phyloP scores from a whole-genome alignment of 2,329 filamentous ascomycete species.

The Verticillium tricorpus region DNA sequence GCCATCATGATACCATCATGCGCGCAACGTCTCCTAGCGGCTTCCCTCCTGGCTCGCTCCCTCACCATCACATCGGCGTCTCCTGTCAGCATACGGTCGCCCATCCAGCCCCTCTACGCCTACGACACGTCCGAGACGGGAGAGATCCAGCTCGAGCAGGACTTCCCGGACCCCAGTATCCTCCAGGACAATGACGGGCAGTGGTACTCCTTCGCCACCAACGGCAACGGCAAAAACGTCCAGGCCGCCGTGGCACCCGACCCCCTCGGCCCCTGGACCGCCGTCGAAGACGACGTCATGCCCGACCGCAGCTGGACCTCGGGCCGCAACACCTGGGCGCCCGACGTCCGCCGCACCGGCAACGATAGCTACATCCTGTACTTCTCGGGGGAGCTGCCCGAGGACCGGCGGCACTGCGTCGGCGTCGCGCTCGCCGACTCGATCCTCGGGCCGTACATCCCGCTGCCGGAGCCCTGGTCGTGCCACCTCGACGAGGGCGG shows the following conservation, averaged over 20 bases:
- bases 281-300: conserved; percentile 49
- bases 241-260: conserved; percentile 48
- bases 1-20: conserved; percentile 4
- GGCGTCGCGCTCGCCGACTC: conserved; percentile 44
- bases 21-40: conserved; percentile 2
- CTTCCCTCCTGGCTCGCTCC: conserved; percentile 2
- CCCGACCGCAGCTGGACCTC: conserved; percentile 50
- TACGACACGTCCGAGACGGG: conserved; percentile 4
- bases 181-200: conserved; percentile 39
- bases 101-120: conserved; percentile 7
- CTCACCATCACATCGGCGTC: conserved; percentile 1
- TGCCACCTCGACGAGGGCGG: conserved; percentile 52
- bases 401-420: conserved; percentile 48
- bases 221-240: conserved; percentile 43
- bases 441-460: conserved; percentile 47
- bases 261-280: conserved; percentile 41
- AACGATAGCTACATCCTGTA: conserved; percentile 56
- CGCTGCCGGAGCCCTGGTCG: conserved; percentile 41
- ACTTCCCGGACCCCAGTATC: conserved; percentile 54
- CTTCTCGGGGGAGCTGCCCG: conserved; percentile 45
- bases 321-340: conserved; percentile 54
- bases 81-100: neutral
- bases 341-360: conserved; percentile 48
- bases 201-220: conserved; percentile 57
- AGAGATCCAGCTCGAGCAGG: conserved; percentile 21